A percentile compares a stretch with the other conserved stretches of the same genome.
phyloP scores from a whole-genome alignment of 768 basidiomycete genomes.

The Austroboletus festivus region DNA sequence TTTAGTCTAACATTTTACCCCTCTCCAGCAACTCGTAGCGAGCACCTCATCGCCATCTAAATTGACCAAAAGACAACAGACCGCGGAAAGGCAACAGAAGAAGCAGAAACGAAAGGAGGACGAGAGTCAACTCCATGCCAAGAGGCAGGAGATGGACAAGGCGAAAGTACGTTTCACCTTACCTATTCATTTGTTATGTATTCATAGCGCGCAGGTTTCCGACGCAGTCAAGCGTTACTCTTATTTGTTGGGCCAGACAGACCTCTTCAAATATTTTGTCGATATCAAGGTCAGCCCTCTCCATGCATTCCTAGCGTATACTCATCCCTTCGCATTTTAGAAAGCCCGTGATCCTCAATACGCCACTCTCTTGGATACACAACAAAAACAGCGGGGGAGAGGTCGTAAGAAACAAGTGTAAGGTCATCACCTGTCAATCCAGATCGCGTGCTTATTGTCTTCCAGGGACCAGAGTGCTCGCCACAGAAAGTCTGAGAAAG shows the following conservation, averaged over 20 bases:
- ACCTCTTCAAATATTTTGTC: constrained; percentile 97
- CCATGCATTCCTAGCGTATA: not conserved
- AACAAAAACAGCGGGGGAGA: constrained; percentile 80
- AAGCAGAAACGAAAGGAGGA: constrained; percentile 61
- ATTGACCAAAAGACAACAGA: constrained; percentile 36
- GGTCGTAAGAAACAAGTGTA: constrained; percentile 81
- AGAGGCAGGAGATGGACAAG: constrained; percentile 84
- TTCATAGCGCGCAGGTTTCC: constrained; percentile 53
- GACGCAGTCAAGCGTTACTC: constrained; percentile 97
- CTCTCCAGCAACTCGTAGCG: constrained; percentile 18
- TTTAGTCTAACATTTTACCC: constrained; percentile 1
- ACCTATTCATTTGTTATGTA: not conserved
- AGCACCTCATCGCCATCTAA: constrained; percentile 31
- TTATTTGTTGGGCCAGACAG: constrained; percentile 97
- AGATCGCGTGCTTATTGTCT: constrained; percentile 3
- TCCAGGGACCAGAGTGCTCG: constrained; percentile 71
- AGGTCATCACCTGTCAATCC: constrained; percentile 16
- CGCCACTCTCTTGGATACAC: constrained; percentile 81
- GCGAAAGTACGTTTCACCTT: constrained; percentile 58
- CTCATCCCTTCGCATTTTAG: constrained; percentile 36
- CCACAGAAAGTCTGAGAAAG: constrained; percentile 95
- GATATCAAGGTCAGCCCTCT: constrained; percentile 75
- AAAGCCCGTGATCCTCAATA: constrained; percentile 91
- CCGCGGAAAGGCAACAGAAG: constrained; percentile 40
- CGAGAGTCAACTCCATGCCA: constrained; percentile 64